Percentiles rank a stretch among this genome's conserved stretches.
phyloP scores from a whole-genome alignment of 805 yeast genomes.

The Kluyveromyces siamensis region DNA sequence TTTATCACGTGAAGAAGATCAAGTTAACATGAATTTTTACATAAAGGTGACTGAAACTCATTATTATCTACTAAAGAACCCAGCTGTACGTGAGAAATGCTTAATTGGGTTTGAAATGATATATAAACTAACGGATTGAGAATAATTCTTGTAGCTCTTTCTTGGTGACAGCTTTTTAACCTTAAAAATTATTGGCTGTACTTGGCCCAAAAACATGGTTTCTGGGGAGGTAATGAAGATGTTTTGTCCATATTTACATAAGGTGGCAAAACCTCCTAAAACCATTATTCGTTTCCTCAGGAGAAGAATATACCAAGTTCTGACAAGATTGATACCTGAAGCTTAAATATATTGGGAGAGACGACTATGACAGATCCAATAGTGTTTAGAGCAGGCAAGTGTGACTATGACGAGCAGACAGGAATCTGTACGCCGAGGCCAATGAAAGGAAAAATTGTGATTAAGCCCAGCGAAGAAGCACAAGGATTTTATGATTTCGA shows the following conservation, averaged over 20 bases:
- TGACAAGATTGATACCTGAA: not conserved
- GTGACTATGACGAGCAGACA: conserved; percentile 47
- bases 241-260: not conserved
- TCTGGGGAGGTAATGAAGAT: not conserved
- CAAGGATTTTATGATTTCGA: conserved; percentile 28
- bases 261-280: not conserved
- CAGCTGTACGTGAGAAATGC: no score
- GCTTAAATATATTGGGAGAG: not conserved
- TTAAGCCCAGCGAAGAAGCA: conserved; percentile 27
- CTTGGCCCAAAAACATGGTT: not conserved
- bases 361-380: conserved; percentile 1
- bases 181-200: not conserved
- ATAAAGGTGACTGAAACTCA: no score
- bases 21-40: no score
- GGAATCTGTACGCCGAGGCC: conserved; percentile 49
- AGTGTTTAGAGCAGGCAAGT: conserved; percentile 57
- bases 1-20: no score
- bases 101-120: no score
- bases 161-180: not conserved
- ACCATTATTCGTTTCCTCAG: no score
- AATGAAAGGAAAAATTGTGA: conserved; percentile 39
- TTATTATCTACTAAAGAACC: no score
- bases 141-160: no score
- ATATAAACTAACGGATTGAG: no score
- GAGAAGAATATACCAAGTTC: no score